phyloP scores from a whole-genome alignment of 805 yeast genomes.

The Suhomyces tanzawaensis region DNA sequence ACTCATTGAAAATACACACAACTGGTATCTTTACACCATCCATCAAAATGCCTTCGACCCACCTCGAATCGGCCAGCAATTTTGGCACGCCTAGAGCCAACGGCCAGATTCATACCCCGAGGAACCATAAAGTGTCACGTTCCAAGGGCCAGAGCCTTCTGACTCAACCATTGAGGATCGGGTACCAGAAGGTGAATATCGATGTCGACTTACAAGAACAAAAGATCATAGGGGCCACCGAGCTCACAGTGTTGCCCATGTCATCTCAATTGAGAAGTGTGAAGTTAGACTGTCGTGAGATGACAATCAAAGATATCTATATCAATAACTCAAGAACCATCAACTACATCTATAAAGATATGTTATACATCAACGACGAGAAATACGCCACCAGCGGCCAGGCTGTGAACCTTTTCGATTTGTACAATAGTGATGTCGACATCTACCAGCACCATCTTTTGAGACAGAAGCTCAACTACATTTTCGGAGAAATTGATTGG shows the following conservation, averaged over 20 bases:
- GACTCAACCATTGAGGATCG: constrained; percentile 60
- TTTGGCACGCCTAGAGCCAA: constrained; percentile 11
- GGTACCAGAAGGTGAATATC: constrained; percentile 78
- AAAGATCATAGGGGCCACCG: constrained; percentile 69
- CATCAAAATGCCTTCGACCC: constrained; percentile 8
- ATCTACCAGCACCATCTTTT: constrained; percentile 60
- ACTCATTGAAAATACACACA: neutral
- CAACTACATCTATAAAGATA: constrained; percentile 55
- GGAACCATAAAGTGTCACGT: constrained; percentile 18
- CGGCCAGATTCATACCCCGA: constrained; percentile 16
- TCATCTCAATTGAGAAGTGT: constrained; percentile 56
- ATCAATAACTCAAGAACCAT: constrained; percentile 58
- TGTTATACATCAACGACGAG: constrained; percentile 39
- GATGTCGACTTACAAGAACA: constrained; percentile 74
- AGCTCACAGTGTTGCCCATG: constrained; percentile 74
- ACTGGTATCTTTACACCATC: neutral
- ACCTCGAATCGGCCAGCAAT: constrained; percentile 7
- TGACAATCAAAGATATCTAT: constrained; percentile 58
- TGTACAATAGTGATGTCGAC: constrained; percentile 38
- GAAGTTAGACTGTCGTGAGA: constrained; percentile 77
- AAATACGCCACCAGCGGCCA: constrained; percentile 26
- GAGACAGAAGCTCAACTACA: constrained; percentile 49
- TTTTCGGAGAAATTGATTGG: constrained; percentile 48
- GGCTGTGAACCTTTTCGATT: constrained; percentile 39
- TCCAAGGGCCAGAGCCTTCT: constrained; percentile 19